Percentiles rank a stretch among this genome's conserved stretches.
phyloP scores from a whole-genome alignment of 2,329 filamentous ascomycete genomes.

The Teratosphaeria epicoccoides region DNA sequence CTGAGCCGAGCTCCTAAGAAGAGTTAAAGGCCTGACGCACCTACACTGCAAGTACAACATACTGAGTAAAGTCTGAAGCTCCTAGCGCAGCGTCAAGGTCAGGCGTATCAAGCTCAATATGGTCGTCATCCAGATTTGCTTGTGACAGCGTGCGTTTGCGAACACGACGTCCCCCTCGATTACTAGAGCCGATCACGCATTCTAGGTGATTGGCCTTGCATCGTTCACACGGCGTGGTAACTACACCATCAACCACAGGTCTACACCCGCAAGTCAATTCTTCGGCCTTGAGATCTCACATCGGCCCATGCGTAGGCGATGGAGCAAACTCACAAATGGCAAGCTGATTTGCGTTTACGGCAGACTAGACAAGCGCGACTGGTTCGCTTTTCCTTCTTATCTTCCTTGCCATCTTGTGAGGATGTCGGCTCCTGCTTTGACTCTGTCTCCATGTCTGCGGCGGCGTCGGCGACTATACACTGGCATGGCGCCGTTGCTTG shows the following conservation, averaged over 20 bases:
- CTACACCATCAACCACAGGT: slow-evolving; percentile 38
- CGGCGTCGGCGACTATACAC: neutral
- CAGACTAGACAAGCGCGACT: slow-evolving; percentile 15
- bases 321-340: slow-evolving; percentile 12
- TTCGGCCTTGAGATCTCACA: neutral
- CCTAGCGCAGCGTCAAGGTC: slow-evolving; percentile 11
- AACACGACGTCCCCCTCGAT: slow-evolving; percentile 48
- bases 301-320: neutral
- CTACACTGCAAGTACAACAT: neutral
- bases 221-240: slow-evolving; percentile 44
- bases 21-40: neutral
- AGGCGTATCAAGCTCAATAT: slow-evolving; percentile 14
- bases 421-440: neutral
- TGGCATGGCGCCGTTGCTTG: neutral
- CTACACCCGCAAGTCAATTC: slow-evolving; percentile 9
- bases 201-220: slow-evolving; percentile 49
- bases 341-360: slow-evolving; percentile 14
- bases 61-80: slow-evolving; percentile 4
- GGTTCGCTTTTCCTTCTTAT: slow-evolving; percentile 14
- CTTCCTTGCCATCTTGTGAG: neutral
- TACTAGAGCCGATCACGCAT: slow-evolving; percentile 49
- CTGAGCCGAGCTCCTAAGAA: neutral
- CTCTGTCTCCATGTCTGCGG: neutral
- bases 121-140: slow-evolving; percentile 22
- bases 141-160: slow-evolving; percentile 38